Conservation (phyloP, 805 yeast species). For the Pichia cabralensis region DNA sequence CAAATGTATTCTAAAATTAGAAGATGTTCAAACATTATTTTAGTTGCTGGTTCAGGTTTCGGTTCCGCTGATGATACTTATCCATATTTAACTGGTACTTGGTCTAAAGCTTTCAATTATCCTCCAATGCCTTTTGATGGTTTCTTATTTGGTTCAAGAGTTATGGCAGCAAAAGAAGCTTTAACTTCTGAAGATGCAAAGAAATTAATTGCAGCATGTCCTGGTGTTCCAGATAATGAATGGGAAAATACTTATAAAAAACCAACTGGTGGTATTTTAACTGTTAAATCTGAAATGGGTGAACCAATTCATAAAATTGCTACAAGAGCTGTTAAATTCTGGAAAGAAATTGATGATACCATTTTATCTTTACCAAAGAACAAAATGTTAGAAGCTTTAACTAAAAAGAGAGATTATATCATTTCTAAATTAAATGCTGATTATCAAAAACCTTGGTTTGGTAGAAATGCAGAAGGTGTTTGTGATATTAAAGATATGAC, state of each 20-base stretch:
- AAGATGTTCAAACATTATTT: constrained; percentile 77
- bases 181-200: constrained; percentile 91
- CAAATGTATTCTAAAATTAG: constrained; percentile 95
- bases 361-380: constrained; percentile 86
- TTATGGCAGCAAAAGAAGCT: constrained; percentile 96
- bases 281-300: constrained; percentile 98
- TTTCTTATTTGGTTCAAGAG: constrained; percentile 90
- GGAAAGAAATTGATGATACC: constrained; percentile 96
- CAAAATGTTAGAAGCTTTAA: constrained; percentile 72
- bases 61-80: constrained; percentile 96
- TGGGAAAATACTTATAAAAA: constrained; percentile 95
- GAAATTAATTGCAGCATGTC: constrained; percentile 76
- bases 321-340: constrained; percentile 92
- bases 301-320: constrained; percentile 99
- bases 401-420: constrained; percentile 77
- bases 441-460: constrained; percentile 98
- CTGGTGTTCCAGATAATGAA: constrained; percentile 79
- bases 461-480: constrained; percentile 61
- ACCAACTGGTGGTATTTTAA: constrained; percentile 94
- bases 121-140: constrained; percentile 99
- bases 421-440: constrained; percentile 82
- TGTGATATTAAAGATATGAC: constrained; percentile 95
- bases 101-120: constrained; percentile 81
- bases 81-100: constrained; percentile 94
- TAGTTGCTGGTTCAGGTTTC: constrained; percentile 97